phyloP scores from a whole-genome alignment of 208 protist genomes.

The Trypanosoma vivax region DNA sequence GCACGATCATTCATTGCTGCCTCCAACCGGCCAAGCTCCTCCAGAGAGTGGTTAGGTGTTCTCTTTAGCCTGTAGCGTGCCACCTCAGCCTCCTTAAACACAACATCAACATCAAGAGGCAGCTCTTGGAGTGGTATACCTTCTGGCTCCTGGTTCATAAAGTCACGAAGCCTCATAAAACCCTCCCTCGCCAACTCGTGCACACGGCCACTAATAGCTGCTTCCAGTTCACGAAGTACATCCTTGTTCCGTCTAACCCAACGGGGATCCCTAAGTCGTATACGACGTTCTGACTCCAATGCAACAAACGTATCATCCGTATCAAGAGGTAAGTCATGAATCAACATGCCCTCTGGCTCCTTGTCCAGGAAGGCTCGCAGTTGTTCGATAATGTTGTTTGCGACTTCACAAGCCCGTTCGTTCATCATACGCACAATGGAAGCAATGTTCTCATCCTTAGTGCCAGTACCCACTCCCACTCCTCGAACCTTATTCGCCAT shows the following conservation, averaged over 20 bases:
- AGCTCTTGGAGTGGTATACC: slow-evolving; percentile 64
- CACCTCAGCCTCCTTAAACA: slow-evolving; percentile 76
- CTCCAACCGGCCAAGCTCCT: slow-evolving; percentile 26
- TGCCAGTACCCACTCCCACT: slow-evolving; percentile 17
- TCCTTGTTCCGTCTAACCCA: slow-evolving; percentile 51
- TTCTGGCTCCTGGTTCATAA: slow-evolving; percentile 68
- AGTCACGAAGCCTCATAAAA: slow-evolving; percentile 58
- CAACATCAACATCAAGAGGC: slow-evolving; percentile 64
- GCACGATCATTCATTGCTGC: slow-evolving; percentile 41
- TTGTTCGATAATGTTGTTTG: slow-evolving; percentile 57
- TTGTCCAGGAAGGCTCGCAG: slow-evolving; percentile 72
- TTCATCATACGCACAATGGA: slow-evolving; percentile 60
- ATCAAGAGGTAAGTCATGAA: slow-evolving; percentile 75
- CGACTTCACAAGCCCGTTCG: slow-evolving; percentile 38
- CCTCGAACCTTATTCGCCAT: slow-evolving; percentile 46
- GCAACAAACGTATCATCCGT: slow-evolving; percentile 40
- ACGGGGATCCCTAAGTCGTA: slow-evolving; percentile 44
- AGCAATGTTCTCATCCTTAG: slow-evolving; percentile 17
- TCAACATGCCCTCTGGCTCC: slow-evolving; percentile 77
- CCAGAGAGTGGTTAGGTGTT: slow-evolving; percentile 8
- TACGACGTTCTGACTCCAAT: slow-evolving; percentile 72
- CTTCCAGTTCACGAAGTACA: slow-evolving; percentile 53
- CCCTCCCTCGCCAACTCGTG: slow-evolving; percentile 57
- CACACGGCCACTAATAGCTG: slow-evolving; percentile 64
- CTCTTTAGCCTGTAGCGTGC: slow-evolving; percentile 45